phyloP scores from a whole-genome alignment of 2,329 filamentous ascomycete species.

The Bipolaris oryzae region DNA sequence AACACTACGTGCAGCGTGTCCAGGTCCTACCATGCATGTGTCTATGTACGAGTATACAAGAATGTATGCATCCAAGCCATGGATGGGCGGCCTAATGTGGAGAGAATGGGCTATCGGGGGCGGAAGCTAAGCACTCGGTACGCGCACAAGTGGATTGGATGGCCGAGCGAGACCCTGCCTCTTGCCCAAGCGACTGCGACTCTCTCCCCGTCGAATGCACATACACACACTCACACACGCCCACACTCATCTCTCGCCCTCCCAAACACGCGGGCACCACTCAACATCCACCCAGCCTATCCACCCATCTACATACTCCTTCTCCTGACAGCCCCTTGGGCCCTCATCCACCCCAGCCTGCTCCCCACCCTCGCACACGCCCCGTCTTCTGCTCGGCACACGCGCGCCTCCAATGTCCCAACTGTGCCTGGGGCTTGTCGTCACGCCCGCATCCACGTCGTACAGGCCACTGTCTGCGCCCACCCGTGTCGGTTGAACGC shows the following conservation, averaged over 20 bases:
- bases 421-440: slow-evolving; percentile 32
- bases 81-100: not conserved
- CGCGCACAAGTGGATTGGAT: not conserved
- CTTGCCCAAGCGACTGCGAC: not conserved
- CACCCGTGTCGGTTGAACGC: slow-evolving; percentile 12
- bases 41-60: not conserved
- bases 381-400: slow-evolving; percentile 3
- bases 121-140: slow-evolving; percentile 7
- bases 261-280: not conserved
- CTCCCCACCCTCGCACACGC: not conserved
- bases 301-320: not conserved
- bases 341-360: not conserved
- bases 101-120: not conserved
- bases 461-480: slow-evolving; percentile 20
- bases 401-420: slow-evolving; percentile 20
- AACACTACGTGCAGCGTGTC: too few species aligned
- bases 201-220: slow-evolving; percentile 8
- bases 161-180: slow-evolving; percentile 1
- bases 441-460: slow-evolving; percentile 29
- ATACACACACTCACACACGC: not conserved
- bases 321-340: too few species aligned
- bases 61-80: not conserved
- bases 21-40: too few species aligned
- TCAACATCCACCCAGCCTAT: not conserved
- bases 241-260: not conserved